Evolutionary conservation across 225 moss, liverwort and hornwort species (phyloP).

Genomic region (Physcomitrium patens): DNA sequence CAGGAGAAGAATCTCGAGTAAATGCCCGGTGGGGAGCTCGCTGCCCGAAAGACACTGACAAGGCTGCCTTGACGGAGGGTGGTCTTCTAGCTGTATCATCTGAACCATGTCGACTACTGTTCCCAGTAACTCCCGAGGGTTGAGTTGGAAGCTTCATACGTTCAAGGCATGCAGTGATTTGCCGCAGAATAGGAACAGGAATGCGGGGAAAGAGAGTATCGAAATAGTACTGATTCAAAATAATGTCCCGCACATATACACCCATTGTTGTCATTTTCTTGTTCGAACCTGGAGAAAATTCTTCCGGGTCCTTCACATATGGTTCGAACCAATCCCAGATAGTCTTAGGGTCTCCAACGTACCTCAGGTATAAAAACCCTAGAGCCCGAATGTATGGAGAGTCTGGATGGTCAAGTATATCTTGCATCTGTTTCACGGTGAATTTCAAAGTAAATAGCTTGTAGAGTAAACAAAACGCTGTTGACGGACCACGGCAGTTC

Average conservation of each 20-base stretch:
- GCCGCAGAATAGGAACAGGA: conserved; percentile 89
- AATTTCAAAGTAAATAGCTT: conserved; percentile 98
- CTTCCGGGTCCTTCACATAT: conserved; percentile 87
- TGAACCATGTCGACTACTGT: conserved; percentile 71
- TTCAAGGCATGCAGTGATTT: conserved; percentile 73
- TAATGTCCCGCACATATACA: conserved; percentile 85
- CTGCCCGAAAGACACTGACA: conserved; percentile 96
- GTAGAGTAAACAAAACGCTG: conserved; percentile 95
- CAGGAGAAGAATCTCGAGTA: conserved; percentile 90
- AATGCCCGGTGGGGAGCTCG: conserved; percentile 97
- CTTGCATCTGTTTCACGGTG: conserved; percentile 93
- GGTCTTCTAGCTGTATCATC: conserved; percentile 92
- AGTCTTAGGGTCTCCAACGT: conserved; percentile 90
- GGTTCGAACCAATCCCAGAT: conserved; percentile 94
- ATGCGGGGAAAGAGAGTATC: conserved; percentile 95
- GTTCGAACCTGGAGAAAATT: conserved; percentile 88
- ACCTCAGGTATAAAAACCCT: conserved; percentile 91
- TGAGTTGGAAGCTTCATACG: conserved; percentile 84
- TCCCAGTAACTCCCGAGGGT: conserved; percentile 82
- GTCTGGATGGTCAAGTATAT: conserved; percentile 78
- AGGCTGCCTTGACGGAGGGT: conserved; percentile 93
- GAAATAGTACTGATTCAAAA: conserved; percentile 96
- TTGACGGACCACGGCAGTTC: conserved; percentile 95
- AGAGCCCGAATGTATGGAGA: conserved; percentile 92
- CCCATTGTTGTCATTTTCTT: conserved; percentile 83